Evolutionary conservation across 2,329 filamentous ascomycete species (phyloP).

Genomic region (Alternaria hordeiaustralica): DNA sequence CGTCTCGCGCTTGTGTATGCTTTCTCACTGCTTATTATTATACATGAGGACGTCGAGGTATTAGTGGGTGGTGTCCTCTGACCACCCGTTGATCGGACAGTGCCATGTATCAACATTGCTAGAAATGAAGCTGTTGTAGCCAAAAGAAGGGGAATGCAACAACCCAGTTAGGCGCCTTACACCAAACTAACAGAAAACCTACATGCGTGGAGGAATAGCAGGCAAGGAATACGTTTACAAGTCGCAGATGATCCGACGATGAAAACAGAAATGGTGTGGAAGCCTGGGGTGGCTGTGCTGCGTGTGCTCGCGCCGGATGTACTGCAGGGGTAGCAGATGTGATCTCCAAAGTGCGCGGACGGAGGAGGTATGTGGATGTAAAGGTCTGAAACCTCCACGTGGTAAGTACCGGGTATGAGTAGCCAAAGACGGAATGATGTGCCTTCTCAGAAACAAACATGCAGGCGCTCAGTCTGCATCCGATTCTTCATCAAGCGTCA

Average conservation of each 20-base stretch:
- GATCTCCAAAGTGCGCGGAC: background rate
- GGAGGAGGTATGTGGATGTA: background rate
- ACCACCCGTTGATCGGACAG: background rate
- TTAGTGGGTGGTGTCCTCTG: constrained; percentile 12
- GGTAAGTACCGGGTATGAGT: background rate
- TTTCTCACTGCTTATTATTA: background rate
- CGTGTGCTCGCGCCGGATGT: background rate
- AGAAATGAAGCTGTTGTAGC: background rate
- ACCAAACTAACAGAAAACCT: background rate
- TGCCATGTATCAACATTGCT: background rate
- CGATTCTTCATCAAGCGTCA: constrained; percentile 31
- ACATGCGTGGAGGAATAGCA: background rate
- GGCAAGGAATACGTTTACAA: background rate
- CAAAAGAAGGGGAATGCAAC: background rate
- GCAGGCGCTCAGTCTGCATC: constrained; percentile 16
- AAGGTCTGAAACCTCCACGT: background rate
- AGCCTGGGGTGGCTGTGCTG: background rate
- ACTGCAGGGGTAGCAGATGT: background rate
- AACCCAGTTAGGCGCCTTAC: background rate
- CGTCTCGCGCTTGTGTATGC: background rate
- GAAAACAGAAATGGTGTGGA: background rate
- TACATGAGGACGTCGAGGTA: constrained; percentile 13
- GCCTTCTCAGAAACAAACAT: background rate
- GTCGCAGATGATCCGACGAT: background rate
- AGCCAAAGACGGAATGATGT: constrained; percentile 10